Percentiles rank a stretch among this genome's conserved stretches.
Conservation (phyloP, 2,329 filamentous ascomycete genomes). For the Aspergillus sp. region DNA sequence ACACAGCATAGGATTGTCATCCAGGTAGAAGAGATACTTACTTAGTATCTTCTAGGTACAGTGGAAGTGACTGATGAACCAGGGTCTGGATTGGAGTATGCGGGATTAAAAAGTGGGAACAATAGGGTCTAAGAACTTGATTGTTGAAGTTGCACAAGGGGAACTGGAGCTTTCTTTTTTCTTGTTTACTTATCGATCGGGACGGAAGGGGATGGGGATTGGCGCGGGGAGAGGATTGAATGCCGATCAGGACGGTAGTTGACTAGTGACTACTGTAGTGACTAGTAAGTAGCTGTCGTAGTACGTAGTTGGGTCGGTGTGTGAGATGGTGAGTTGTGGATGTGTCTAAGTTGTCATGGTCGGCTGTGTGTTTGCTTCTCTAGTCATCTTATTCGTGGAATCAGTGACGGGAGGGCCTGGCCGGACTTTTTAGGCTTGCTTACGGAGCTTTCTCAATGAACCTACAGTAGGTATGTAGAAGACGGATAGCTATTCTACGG, state of each 20-base stretch:
- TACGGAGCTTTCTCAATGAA: neutral
- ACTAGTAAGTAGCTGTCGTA: neutral
- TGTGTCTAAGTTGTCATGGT: neutral
- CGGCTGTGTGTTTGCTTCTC: neutral
- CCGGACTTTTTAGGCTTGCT: neutral
- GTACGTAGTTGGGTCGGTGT: neutral
- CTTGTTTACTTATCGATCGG: neutral
- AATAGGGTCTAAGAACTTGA: neutral
- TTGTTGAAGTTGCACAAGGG: neutral
- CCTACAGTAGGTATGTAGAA: neutral
- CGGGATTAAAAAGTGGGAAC: neutral
- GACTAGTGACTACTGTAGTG: neutral
- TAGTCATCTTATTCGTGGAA: neutral
- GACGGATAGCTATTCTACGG: neutral
- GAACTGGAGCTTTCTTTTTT: neutral
- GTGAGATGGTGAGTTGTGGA: neutral
- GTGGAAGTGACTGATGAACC: neutral
- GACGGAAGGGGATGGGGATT: neutral
- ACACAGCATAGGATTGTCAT: no score
- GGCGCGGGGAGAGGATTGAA: neutral
- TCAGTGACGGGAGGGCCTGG: neutral
- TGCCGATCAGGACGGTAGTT: slow-evolving; percentile 3
- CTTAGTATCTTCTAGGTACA: neutral
- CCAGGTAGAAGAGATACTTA: neutral
- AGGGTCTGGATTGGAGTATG: neutral